Evolutionary conservation across 257 asterid species (phyloP).

Genomic region (Catharanthus roseus): DNA sequence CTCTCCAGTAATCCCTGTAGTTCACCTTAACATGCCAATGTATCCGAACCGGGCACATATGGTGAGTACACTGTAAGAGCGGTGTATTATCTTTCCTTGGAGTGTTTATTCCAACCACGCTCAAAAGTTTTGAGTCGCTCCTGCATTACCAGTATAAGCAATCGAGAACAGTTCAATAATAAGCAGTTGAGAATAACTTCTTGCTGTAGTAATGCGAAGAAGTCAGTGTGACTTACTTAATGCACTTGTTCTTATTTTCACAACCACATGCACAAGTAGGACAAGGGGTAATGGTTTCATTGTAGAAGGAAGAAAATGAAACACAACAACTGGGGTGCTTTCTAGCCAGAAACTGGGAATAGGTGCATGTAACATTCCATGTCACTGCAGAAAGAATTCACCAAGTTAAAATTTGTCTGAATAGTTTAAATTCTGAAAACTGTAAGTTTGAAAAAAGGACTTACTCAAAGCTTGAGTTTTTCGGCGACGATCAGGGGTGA

Average conservation of each 20-base stretch:
- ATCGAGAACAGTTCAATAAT: too few relatives aligned
- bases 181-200: too few relatives aligned
- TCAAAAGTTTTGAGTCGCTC: slow-evolving; percentile 68
- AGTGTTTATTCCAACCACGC: slow-evolving; percentile 65
- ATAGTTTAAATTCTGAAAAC: not conserved
- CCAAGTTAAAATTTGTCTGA: not conserved
- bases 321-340: slow-evolving; percentile 33
- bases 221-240: slow-evolving; percentile 15
- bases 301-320: slow-evolving; percentile 34
- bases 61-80: slow-evolving; percentile 76
- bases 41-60: slow-evolving; percentile 86
- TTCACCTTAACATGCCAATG: slow-evolving; percentile 90
- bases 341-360: slow-evolving; percentile 26
- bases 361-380: slow-evolving; percentile 38
- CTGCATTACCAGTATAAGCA: slow-evolving; percentile 36
- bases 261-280: slow-evolving; percentile 39
- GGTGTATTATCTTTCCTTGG: slow-evolving; percentile 70
- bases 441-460: slow-evolving; percentile 8
- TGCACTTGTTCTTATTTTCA: slow-evolving; percentile 25
- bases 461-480: slow-evolving; percentile 70
- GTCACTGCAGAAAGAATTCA: slow-evolving; percentile 26
- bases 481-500: slow-evolving; percentile 62
- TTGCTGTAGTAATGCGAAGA: too few relatives aligned
- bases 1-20: slow-evolving; percentile 83
- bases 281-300: slow-evolving; percentile 28